Evolutionary conservation across 805 yeast genomes (phyloP).

Genomic region (Lipomyces chichibuensis): DNA sequence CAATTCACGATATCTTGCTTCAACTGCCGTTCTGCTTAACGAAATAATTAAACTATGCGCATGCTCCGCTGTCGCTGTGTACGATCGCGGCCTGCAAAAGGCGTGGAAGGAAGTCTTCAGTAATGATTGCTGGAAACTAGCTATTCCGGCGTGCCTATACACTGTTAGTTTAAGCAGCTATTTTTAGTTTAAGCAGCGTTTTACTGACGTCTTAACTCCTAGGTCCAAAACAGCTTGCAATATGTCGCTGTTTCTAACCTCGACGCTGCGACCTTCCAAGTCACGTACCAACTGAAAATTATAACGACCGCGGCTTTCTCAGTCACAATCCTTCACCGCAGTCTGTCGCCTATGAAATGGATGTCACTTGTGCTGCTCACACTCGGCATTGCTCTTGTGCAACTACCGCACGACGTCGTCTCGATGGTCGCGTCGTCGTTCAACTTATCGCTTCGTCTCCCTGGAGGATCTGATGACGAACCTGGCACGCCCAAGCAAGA

Average conservation of each 20-base stretch:
- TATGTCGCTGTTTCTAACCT: slow-evolving; percentile 50
- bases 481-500: slow-evolving; percentile 17
- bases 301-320: slow-evolving; percentile 50
- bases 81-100: slow-evolving; percentile 11
- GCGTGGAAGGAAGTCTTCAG: slow-evolving; percentile 44
- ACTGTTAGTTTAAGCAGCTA: slow-evolving; percentile 36
- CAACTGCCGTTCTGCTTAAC: slow-evolving; percentile 49
- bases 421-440: slow-evolving; percentile 27
- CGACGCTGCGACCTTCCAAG: slow-evolving; percentile 51
- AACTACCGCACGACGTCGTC: slow-evolving; percentile 44
- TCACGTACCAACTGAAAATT: slow-evolving; percentile 50
- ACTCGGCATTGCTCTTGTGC: slow-evolving; percentile 48
- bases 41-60: slow-evolving; percentile 46
- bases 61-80: slow-evolving; percentile 40
- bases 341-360: slow-evolving; percentile 46
- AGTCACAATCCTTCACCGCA: slow-evolving; percentile 45
- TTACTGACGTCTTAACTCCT: background rate
- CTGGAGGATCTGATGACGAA: slow-evolving; percentile 26
- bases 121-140: slow-evolving; percentile 48
- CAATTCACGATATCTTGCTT: slow-evolving; percentile 44
- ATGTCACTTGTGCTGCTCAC: slow-evolving; percentile 46
- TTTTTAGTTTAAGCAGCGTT: background rate
- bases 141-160: slow-evolving; percentile 49
- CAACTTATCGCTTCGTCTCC: slow-evolving; percentile 19
- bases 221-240: slow-evolving; percentile 45